Evolutionary conservation across 495 filamentous ascomycete genomes (phyloP).

Genomic region (Hypomontagnella submonticulosa): DNA sequence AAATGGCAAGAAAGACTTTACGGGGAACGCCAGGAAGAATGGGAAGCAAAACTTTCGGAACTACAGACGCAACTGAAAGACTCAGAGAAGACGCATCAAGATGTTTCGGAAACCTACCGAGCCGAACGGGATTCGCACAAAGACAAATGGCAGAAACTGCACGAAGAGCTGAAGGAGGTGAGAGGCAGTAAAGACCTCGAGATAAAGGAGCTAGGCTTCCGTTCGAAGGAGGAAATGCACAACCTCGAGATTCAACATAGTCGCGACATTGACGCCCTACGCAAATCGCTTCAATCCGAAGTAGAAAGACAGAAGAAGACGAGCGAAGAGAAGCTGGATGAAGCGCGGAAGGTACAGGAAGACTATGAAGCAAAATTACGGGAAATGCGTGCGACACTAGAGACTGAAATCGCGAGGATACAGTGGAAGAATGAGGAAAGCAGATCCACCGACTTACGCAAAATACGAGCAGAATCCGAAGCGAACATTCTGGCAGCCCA

Average conservation of each 20-base stretch:
- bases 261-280: neutral
- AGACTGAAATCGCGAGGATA: slow-evolving; percentile 7
- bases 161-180: slow-evolving; percentile 1
- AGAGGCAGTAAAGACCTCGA: slow-evolving; percentile 13
- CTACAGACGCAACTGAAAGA: neutral
- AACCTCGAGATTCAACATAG: slow-evolving; percentile 6
- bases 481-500: neutral
- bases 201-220: slow-evolving; percentile 25
- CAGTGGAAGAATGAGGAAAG: slow-evolving; percentile 4
- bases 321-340: neutral
- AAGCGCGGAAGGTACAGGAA: neutral
- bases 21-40: neutral
- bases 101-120: slow-evolving; percentile 24
- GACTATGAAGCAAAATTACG: neutral
- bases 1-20: no score
- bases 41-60: neutral
- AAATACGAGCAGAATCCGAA: neutral
- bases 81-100: slow-evolving; percentile 5
- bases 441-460: neutral
- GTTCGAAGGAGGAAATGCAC: neutral
- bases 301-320: neutral
- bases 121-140: slow-evolving; percentile 10
- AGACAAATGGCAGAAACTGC: slow-evolving; percentile 7
- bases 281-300: neutral
- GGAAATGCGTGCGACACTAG: slow-evolving; percentile 20